Conservation (phyloP, 1,284 basidiomycete species). For the Pascua sp. region DNA sequence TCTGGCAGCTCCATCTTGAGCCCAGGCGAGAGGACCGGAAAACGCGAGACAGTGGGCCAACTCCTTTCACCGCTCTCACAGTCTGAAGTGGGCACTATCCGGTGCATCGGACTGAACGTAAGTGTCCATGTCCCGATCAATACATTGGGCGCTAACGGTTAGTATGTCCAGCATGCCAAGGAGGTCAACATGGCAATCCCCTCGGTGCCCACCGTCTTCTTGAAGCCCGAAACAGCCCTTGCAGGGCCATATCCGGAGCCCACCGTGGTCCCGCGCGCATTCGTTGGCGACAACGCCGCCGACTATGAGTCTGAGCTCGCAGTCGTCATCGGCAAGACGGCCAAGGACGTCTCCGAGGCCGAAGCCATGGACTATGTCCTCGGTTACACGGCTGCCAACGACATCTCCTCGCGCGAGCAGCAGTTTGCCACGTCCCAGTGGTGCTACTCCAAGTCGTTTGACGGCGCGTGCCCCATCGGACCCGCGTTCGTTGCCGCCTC, state of each 20-base stretch:
- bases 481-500: constrained; percentile 42
- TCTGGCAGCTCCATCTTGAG: constrained; percentile 36
- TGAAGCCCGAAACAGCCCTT: constrained; percentile 38
- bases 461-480: constrained; percentile 51
- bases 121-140: constrained; percentile 9
- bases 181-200: constrained; percentile 40
- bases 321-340: constrained; percentile 75
- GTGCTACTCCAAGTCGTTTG: constrained; percentile 48
- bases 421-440: constrained; percentile 47
- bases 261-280: constrained; percentile 34
- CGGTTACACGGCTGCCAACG: constrained; percentile 54
- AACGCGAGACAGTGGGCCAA: constrained; percentile 27
- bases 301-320: constrained; percentile 89
- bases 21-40: constrained; percentile 42
- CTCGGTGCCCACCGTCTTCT: constrained; percentile 39
- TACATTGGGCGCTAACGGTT: constrained; percentile 3
- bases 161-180: constrained; percentile 49
- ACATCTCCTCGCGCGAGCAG: constrained; percentile 43
- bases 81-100: constrained; percentile 42
- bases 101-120: constrained; percentile 47
- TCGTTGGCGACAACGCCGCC: constrained; percentile 66
- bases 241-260: constrained; percentile 38
- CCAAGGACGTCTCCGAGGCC: constrained; percentile 70
- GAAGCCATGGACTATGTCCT: constrained; percentile 78
- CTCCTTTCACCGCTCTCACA: constrained; percentile 44